phyloP scores from a whole-genome alignment of 768 basidiomycete species.

The Xerocomellus intermedius region DNA sequence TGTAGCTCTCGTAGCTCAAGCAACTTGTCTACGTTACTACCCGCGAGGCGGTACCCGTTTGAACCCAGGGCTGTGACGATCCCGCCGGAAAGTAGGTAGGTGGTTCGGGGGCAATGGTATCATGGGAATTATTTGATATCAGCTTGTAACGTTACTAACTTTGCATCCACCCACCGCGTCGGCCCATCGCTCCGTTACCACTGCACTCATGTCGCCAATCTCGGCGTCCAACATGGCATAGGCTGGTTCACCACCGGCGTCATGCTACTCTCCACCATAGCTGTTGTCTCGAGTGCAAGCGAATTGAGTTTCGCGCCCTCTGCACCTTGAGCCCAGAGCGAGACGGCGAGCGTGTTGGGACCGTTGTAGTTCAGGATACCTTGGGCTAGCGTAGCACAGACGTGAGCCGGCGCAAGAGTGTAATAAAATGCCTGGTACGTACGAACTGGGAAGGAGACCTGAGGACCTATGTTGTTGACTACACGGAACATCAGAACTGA shows the following conservation, averaged over 20 bases:
- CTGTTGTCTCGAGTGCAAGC: constrained; percentile 37
- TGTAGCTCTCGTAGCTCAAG: too few species aligned
- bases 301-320: constrained; percentile 44
- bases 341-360: constrained; percentile 46
- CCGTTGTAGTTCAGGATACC: constrained; percentile 51
- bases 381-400: constrained; percentile 35
- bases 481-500: neutral
- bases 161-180: too few species aligned
- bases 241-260: constrained; percentile 24
- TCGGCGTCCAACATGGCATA: constrained; percentile 25
- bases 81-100: too few species aligned
- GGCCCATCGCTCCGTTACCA: neutral
- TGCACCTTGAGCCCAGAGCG: constrained; percentile 43
- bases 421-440: constrained; percentile 1
- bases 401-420: constrained; percentile 4
- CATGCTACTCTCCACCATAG: constrained; percentile 29
- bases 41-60: too few species aligned
- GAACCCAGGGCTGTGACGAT: too few species aligned
- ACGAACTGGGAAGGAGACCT: constrained; percentile 27
- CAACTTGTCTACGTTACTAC: too few species aligned
- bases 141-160: too few species aligned
- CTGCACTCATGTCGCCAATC: constrained; percentile 16
- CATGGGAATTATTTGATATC: too few species aligned
- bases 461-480: constrained; percentile 28
- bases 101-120: too few species aligned